These are phyloP conservation scores for Collybiopsis confluens DNA, from an alignment of 768 basidiomycete species.

Conservation along the genomic window DNA sequence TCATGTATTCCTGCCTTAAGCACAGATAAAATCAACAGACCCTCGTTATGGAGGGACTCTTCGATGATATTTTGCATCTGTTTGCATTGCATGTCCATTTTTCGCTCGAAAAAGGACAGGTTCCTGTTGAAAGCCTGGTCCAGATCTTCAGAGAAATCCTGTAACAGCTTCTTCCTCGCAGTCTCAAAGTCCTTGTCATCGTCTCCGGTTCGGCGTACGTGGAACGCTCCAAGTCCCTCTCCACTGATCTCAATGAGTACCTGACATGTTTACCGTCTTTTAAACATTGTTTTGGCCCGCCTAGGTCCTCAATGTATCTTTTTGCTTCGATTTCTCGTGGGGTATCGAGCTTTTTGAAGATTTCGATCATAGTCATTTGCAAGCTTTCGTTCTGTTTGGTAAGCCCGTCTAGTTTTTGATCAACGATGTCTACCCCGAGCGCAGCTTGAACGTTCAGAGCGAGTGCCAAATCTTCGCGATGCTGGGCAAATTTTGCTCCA, in stretches of 20 bases:
- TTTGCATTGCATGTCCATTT: conserved; percentile 28
- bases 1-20: conserved; percentile 31
- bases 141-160: conserved; percentile 21
- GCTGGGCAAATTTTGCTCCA: conserved; percentile 21
- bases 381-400: no score
- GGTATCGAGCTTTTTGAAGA: no score
- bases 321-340: no score
- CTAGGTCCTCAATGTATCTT: conserved; percentile 15
- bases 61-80: conserved; percentile 14
- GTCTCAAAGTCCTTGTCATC: conserved; percentile 10
- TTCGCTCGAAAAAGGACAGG: conserved; percentile 25
- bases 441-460: conserved; percentile 27
- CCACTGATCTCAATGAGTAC: conserved; percentile 13
- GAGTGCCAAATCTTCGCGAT: conserved; percentile 23
- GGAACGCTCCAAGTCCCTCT: not conserved
- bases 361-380: no score
- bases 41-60: conserved; percentile 22
- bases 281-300: conserved; percentile 16
- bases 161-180: conserved; percentile 11
- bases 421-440: conserved; percentile 15
- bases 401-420: no score
- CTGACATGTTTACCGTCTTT: conserved; percentile 17
- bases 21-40: conserved; percentile 28
- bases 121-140: conserved; percentile 22
- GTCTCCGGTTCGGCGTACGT: not conserved